Conservation (phyloP, 2,329 filamentous ascomycete genomes). For the Trichoderma harzianum region DNA sequence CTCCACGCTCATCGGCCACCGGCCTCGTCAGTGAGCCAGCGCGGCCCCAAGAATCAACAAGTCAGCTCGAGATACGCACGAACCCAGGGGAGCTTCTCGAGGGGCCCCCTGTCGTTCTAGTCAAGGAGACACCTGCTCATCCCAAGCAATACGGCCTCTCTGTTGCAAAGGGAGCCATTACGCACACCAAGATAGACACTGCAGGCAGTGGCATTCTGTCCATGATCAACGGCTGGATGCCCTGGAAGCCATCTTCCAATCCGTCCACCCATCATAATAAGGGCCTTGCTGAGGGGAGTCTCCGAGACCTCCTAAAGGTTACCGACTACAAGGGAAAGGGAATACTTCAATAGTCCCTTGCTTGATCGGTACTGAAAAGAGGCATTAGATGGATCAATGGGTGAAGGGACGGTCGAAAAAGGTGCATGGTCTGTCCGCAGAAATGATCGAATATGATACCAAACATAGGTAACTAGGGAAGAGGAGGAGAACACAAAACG, state of each 20-base stretch:
- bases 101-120: constrained; percentile 18
- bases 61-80: constrained; percentile 46
- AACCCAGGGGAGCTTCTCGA: constrained; percentile 28
- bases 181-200: constrained; percentile 24
- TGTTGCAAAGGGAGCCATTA: constrained; percentile 29
- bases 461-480: too few species aligned
- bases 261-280: constrained; percentile 28
- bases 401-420: background rate
- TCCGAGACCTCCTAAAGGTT: constrained; percentile 49
- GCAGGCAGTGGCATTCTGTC: constrained; percentile 34
- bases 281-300: constrained; percentile 54
- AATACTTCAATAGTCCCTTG: background rate
- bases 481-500: background rate
- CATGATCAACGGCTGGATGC: constrained; percentile 45
- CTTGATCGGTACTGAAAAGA: background rate
- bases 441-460: background rate
- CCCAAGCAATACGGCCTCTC: constrained; percentile 25
- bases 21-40: constrained; percentile 54
- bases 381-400: background rate
- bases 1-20: constrained; percentile 35
- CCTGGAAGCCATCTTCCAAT: constrained; percentile 36
- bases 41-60: constrained; percentile 54
- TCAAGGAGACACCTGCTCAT: background rate
- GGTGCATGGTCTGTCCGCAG: background rate
- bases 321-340: constrained; percentile 36